phyloP scores from a whole-genome alignment of 768 basidiomycete genomes.

The Psilocybe cyanescens region DNA sequence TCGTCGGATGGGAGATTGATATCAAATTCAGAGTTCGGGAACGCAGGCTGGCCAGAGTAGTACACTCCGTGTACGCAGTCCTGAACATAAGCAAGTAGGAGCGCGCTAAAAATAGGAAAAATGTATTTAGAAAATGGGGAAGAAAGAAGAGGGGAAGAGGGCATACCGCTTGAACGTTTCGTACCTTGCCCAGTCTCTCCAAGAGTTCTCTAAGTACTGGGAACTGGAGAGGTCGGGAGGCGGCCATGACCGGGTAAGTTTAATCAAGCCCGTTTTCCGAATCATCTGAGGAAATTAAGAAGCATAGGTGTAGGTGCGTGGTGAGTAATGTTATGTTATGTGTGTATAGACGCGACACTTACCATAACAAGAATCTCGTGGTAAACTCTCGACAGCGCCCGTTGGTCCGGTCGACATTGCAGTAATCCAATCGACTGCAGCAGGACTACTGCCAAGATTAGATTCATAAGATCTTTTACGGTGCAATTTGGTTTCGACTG shows the following conservation, averaged over 20 bases:
- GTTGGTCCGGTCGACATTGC: slow-evolving; percentile 52
- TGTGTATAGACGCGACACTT: slow-evolving; percentile 25
- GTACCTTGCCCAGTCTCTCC: slow-evolving; percentile 60
- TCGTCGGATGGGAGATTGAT: slow-evolving; percentile 61
- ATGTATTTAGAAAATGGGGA: slow-evolving; percentile 7
- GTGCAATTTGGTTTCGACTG: slow-evolving; percentile 42
- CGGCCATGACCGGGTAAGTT: slow-evolving; percentile 47
- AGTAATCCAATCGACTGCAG: slow-evolving; percentile 62
- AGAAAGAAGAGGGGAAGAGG: slow-evolving; percentile 6
- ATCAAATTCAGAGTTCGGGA: slow-evolving; percentile 49
- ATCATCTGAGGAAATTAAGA: slow-evolving; percentile 43
- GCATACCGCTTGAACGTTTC: slow-evolving; percentile 60
- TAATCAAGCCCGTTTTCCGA: slow-evolving; percentile 47
- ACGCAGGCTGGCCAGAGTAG: slow-evolving; percentile 52
- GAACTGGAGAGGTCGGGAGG: slow-evolving; percentile 41
- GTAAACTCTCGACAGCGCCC: slow-evolving; percentile 53
- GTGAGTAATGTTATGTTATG: slow-evolving; percentile 22
- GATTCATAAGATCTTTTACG: slow-evolving; percentile 40
- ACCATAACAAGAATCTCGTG: slow-evolving; percentile 67
- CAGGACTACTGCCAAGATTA: slow-evolving; percentile 53
- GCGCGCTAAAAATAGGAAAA: slow-evolving; percentile 35
- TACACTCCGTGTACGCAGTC: slow-evolving; percentile 61
- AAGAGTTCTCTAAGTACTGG: slow-evolving; percentile 41
- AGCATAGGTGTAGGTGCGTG: slow-evolving; percentile 19
- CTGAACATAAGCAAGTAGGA: slow-evolving; percentile 56